These are phyloP conservation scores for Ogataea siamensis DNA, from an alignment of 805 yeast species.

Conservation along the genomic window DNA sequence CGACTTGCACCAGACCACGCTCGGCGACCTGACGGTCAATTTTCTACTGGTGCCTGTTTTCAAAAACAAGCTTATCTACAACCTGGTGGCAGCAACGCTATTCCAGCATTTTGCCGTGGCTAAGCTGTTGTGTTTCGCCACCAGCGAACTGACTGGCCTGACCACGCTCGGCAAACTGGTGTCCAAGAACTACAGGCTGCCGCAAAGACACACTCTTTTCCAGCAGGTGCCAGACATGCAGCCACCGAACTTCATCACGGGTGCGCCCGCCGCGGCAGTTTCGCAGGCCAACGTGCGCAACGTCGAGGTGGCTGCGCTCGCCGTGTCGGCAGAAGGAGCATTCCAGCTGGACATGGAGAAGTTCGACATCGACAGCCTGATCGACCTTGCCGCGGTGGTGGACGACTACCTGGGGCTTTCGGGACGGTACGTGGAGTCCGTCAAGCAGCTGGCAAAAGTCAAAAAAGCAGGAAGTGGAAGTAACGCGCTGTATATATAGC, in stretches of 20 bases:
- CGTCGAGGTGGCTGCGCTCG: slow-evolving; percentile 16
- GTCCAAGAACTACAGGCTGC: slow-evolving; percentile 7
- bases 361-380: slow-evolving; percentile 39
- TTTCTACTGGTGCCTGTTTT: slow-evolving; percentile 24
- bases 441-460: slow-evolving; percentile 14
- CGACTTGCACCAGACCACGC: slow-evolving; percentile 13
- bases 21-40: slow-evolving; percentile 8
- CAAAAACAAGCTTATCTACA: slow-evolving; percentile 26
- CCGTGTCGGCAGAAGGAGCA: slow-evolving; percentile 48
- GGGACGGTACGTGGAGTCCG: slow-evolving; percentile 7
- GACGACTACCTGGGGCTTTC: slow-evolving; percentile 15
- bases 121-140: slow-evolving; percentile 21
- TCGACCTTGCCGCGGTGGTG: slow-evolving; percentile 33
- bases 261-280: slow-evolving; percentile 40
- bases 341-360: slow-evolving; percentile 42
- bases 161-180: slow-evolving; percentile 19
- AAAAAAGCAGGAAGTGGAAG: slow-evolving; percentile 21
- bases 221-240: slow-evolving; percentile 36
- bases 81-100: slow-evolving; percentile 20
- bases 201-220: slow-evolving; percentile 3
- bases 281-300: slow-evolving; percentile 28
- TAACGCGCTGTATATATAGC: slow-evolving; percentile 21
- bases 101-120: slow-evolving; percentile 13
- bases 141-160: slow-evolving; percentile 24
- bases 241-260: slow-evolving; percentile 52